Base-by-base conservation (phyloP, 2,329 filamentous ascomycete genomes). In the Pseudonectria foliicola region DNA sequence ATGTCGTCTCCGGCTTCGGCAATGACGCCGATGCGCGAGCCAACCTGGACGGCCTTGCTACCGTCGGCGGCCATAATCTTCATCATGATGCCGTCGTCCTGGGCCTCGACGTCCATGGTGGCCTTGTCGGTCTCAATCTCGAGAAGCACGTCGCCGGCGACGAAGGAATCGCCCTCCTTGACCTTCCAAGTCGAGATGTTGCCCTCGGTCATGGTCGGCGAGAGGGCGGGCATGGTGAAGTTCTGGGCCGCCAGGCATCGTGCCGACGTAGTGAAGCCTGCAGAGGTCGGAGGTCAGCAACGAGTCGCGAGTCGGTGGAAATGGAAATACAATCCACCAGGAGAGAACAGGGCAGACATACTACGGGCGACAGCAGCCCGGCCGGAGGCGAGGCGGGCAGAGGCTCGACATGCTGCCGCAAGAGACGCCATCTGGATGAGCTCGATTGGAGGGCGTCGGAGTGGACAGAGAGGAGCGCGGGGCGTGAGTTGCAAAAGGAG, bases 71-170 rank as follows among this genome's bases (percentile, higher is more conserved):
- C 68, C 55, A 80, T 75, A 50, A 94, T 90, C 71, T 92, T 93
- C 56, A 88, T 80, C 61, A 94, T 66, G 49, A 90, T 70, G 27
- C 88, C 87, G 56, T 93, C 86, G 29, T 94, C 87, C 65, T 92
- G 87, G 27, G 87, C 87, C 68, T 94, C 88, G 16, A 94, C 87
- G 51, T 94, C 88, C 86, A 94, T 94, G 37, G 85, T 85, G 37
- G 87, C 87, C 71, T 94, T 94, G 63, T 94, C 87, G 39, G 87
- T 94, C 67, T 94, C 87, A 58, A 94, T 92, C 64, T 94, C 87
- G 40, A 94, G 77, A 33, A 94, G 72, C 23, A 94, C 85, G 60
- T 94, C 87, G 48, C 87, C 87, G 38, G 86, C 83, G 32, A 75
- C 70, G 62, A 87, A 94, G 33, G 77, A 73, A 49, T 92, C 85